Conservation (phyloP, 805 yeast species). For the Starmerella potacharoeniae region DNA sequence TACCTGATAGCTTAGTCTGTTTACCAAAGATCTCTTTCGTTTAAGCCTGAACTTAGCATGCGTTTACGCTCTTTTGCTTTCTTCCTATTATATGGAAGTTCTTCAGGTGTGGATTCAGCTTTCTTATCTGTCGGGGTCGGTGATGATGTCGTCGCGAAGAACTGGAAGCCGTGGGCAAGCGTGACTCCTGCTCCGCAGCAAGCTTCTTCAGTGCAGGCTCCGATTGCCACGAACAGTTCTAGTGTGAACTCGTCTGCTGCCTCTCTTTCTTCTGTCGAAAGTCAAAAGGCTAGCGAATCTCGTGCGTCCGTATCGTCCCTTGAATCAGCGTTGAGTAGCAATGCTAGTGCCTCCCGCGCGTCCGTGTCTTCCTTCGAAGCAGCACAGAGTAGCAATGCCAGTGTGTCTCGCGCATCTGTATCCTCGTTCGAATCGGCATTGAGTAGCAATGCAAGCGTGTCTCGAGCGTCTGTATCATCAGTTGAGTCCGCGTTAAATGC, state of each 20-base stretch:
- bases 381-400: conserved; percentile 3
- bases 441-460: not conserved
- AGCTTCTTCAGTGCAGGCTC: not conserved
- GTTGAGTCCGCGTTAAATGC: not conserved
- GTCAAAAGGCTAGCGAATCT: not conserved
- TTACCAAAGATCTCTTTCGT: not conserved
- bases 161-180: too few relatives aligned
- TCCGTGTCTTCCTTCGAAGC: not conserved
- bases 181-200: not conserved
- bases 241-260: not conserved
- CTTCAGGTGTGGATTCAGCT: not conserved
- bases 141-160: not conserved
- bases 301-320: not conserved
- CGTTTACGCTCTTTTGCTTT: not conserved
- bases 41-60: not conserved
- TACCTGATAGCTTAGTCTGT: not conserved
- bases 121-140: not conserved
- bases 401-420: not conserved
- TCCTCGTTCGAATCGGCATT: not conserved
- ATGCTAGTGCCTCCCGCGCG: not conserved
- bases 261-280: not conserved
- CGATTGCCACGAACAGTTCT: not conserved
- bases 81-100: not conserved
- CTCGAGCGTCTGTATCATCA: not conserved
- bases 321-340: conserved; percentile 3